A percentile compares a stretch with the other conserved stretches of the same genome.
Evolutionary conservation across 257 asterid species (phyloP).

Genomic region (Penstemon newberryi): DNA sequence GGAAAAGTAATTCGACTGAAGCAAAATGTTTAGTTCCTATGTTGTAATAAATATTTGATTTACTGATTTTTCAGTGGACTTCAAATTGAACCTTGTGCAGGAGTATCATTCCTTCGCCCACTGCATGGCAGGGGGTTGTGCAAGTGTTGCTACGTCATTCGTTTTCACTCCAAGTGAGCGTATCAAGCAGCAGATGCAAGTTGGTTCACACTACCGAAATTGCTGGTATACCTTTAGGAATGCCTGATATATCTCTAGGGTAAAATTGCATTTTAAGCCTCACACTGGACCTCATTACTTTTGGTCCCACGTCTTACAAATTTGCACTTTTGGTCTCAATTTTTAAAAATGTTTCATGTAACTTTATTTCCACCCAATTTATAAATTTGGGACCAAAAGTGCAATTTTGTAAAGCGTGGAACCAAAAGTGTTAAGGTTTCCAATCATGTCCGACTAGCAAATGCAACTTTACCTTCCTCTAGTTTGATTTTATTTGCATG

Average conservation of each 20-base stretch:
- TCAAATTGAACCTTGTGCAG: constrained; percentile 35
- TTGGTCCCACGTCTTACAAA: background rate
- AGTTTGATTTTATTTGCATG: constrained; percentile 11
- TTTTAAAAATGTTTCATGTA: too few species aligned
- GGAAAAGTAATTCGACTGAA: background rate
- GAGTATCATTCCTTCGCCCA: constrained; percentile 80
- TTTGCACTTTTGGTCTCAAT: too few species aligned
- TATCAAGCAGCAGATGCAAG: constrained; percentile 98
- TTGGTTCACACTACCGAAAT: constrained; percentile 70
- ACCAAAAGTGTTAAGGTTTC: too few species aligned
- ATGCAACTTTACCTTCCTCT: background rate
- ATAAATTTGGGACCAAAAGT: too few species aligned
- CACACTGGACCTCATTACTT: background rate
- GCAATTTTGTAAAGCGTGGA: too few species aligned
- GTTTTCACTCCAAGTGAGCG: constrained; percentile 95
- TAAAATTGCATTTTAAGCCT: too few species aligned
- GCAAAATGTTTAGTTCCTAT: background rate
- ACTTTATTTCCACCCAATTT: too few species aligned
- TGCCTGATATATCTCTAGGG: constrained; percentile 15
- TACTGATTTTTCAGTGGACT: too few species aligned
- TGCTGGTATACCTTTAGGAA: constrained; percentile 60
- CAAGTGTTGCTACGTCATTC: constrained; percentile 93
- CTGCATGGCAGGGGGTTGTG: constrained; percentile 91
- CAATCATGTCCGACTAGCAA: background rate
- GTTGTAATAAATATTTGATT: background rate